Conservation (phyloP, 257 asterid genomes). For the Cynanchum wilfordii region DNA sequence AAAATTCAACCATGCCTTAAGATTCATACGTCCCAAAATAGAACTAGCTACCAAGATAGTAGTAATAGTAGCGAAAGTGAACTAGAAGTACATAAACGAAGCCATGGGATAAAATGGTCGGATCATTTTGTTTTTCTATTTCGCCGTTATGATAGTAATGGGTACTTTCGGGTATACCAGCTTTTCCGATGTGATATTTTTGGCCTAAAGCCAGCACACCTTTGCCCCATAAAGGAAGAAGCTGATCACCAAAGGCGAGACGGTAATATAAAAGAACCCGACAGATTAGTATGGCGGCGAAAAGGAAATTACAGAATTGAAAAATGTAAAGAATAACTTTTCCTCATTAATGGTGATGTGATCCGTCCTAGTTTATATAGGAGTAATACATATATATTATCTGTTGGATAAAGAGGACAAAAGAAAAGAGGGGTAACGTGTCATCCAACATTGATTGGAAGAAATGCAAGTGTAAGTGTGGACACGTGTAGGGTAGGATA, state of each 20-base stretch:
- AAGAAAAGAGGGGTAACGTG: too few species aligned
- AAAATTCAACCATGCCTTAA: conserved; percentile 93
- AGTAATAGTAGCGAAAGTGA: conserved; percentile 82
- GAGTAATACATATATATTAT: too few species aligned
- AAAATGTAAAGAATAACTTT: too few species aligned
- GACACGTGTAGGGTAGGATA: too few species aligned
- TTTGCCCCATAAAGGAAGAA: conserved; percentile 79
- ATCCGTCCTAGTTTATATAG: too few species aligned
- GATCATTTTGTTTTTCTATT: conserved; percentile 40
- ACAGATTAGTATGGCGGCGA: conserved; percentile 80
- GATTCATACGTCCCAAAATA: conserved; percentile 76
- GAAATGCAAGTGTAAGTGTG: too few species aligned
- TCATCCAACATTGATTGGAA: too few species aligned
- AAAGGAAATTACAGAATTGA: too few species aligned
- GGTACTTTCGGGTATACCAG: conserved; percentile 49
- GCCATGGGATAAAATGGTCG: conserved; percentile 67
- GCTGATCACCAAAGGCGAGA: conserved; percentile 74
- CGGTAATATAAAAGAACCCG: conserved; percentile 78
- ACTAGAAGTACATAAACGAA: conserved; percentile 73
- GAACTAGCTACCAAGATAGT: conserved; percentile 71
- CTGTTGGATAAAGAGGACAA: too few species aligned
- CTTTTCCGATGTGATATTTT: conserved; percentile 29
- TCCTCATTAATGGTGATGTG: too few species aligned
- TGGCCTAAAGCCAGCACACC: conserved; percentile 60
- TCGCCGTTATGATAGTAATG: conserved; percentile 38